Percentiles rank a stretch among this genome's conserved stretches.
Conservation (phyloP, 371 early-diverging fungal genomes). For the Mucor plumbeus region DNA sequence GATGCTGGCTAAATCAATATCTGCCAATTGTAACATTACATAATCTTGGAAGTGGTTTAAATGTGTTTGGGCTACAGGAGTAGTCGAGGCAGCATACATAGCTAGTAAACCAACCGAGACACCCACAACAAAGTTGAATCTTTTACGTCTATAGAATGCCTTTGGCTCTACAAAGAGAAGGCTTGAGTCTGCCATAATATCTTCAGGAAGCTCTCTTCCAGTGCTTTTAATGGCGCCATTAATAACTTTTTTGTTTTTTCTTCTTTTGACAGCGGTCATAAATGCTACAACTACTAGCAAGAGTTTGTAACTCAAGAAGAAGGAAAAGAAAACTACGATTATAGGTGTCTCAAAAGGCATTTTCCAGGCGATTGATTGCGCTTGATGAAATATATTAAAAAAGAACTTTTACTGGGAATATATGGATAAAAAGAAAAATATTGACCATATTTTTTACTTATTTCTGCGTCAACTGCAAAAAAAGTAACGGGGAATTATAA, state of each 20-base stretch:
- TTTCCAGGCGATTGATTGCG: not conserved
- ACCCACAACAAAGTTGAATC: conserved; percentile 50
- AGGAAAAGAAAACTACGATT: conserved; percentile 9
- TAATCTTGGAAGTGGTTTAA: conserved; percentile 43
- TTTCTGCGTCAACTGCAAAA: no score
- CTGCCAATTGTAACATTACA: conserved; percentile 48
- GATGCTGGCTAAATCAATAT: conserved; percentile 68
- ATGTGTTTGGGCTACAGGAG: conserved; percentile 47
- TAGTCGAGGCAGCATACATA: conserved; percentile 38
- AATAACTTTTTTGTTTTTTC: not conserved
- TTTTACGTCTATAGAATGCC: conserved; percentile 40
- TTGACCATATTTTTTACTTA: no score
- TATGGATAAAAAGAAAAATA: not conserved
- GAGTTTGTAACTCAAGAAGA: conserved; percentile 7
- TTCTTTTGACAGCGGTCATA: conserved; percentile 5
- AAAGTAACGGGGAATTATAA: no score
- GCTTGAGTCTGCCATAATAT: conserved; percentile 31
- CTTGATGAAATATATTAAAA: conserved; percentile 2
- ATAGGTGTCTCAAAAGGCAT: not conserved
- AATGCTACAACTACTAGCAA: not conserved
- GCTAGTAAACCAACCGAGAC: conserved; percentile 34
- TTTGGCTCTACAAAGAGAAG: conserved; percentile 5
- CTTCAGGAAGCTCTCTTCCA: conserved; percentile 26
- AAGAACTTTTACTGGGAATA: not conserved
- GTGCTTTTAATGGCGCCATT: not conserved